Conservation (phyloP, 805 yeast species). For the Barnettozyma populi region DNA sequence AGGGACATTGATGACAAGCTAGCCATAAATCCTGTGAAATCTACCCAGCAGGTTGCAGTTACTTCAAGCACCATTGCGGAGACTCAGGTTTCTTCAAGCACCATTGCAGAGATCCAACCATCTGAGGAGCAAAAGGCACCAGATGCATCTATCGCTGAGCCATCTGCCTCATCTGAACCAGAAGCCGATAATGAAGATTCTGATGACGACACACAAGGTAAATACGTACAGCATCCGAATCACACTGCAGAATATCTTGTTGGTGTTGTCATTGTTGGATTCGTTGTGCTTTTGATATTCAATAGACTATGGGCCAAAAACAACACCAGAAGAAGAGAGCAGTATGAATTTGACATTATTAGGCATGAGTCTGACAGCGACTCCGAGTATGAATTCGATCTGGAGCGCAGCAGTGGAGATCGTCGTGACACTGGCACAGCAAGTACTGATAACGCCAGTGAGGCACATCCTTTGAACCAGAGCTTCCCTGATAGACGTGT, state of each 20-base stretch:
- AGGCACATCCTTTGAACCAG: slow-evolving; percentile 4
- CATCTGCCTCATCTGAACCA: neutral
- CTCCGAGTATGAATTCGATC: slow-evolving; percentile 54
- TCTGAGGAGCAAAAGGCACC: slow-evolving; percentile 1
- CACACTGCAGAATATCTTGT: slow-evolving; percentile 60
- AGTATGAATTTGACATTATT: slow-evolving; percentile 28
- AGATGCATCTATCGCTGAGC: neutral
- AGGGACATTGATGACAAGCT: slow-evolving; percentile 37
- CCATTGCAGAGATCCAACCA: slow-evolving; percentile 1
- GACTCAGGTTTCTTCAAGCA: slow-evolving; percentile 5
- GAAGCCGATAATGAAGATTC: slow-evolving; percentile 9
- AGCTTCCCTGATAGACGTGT: slow-evolving; percentile 10
- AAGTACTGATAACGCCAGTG: slow-evolving; percentile 1
- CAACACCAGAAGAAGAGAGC: slow-evolving; percentile 38
- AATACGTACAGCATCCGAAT: slow-evolving; percentile 31
- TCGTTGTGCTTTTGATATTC: slow-evolving; percentile 39
- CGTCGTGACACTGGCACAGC: neutral
- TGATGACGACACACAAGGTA: slow-evolving; percentile 32
- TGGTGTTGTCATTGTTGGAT: slow-evolving; percentile 54
- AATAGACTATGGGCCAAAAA: slow-evolving; percentile 37
- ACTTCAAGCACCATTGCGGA: slow-evolving; percentile 1
- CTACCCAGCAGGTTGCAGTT: slow-evolving; percentile 1
- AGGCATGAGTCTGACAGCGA: slow-evolving; percentile 61
- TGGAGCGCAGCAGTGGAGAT: slow-evolving; percentile 26
- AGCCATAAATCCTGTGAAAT: slow-evolving; percentile 17